phyloP scores from a whole-genome alignment of 805 yeast genomes.

The Helenozyma baotianmanensis region DNA sequence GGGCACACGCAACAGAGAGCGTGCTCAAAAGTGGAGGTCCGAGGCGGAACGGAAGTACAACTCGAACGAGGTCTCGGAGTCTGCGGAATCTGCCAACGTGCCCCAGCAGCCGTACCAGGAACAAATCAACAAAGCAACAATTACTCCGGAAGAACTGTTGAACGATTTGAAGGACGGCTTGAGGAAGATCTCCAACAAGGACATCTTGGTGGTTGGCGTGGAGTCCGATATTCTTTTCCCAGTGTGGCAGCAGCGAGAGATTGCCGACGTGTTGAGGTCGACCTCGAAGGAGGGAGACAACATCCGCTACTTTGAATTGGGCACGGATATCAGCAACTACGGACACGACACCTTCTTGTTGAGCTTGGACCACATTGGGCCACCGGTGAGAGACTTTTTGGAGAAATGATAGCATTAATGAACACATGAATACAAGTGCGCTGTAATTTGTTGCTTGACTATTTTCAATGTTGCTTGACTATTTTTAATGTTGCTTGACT shows the following conservation, averaged over 20 bases:
- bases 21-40: conserved; percentile 39
- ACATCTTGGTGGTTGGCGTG: conserved; percentile 82
- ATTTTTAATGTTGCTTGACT: no score
- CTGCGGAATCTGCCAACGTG: conserved; percentile 18
- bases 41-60: conserved; percentile 26
- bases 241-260: conserved; percentile 89
- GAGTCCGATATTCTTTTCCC: conserved; percentile 90
- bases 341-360: conserved; percentile 91
- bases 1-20: conserved; percentile 44
- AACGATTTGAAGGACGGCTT: conserved; percentile 66
- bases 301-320: conserved; percentile 66
- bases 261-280: conserved; percentile 51
- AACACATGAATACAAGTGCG: no score
- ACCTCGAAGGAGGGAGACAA: conserved; percentile 22
- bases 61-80: conserved; percentile 5
- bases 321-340: conserved; percentile 70
- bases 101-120: conserved; percentile 53
- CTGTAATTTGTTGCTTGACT: no score
- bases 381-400: conserved; percentile 64
- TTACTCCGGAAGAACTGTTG: conserved; percentile 51
- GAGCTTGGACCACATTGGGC: conserved; percentile 75
- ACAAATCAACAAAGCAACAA: conserved; percentile 42
- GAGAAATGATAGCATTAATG: no score
- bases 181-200: conserved; percentile 54
- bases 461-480: no score